These are phyloP conservation scores for Trametes maxima DNA, from an alignment of 768 basidiomycete species.

Conservation along the genomic window DNA sequence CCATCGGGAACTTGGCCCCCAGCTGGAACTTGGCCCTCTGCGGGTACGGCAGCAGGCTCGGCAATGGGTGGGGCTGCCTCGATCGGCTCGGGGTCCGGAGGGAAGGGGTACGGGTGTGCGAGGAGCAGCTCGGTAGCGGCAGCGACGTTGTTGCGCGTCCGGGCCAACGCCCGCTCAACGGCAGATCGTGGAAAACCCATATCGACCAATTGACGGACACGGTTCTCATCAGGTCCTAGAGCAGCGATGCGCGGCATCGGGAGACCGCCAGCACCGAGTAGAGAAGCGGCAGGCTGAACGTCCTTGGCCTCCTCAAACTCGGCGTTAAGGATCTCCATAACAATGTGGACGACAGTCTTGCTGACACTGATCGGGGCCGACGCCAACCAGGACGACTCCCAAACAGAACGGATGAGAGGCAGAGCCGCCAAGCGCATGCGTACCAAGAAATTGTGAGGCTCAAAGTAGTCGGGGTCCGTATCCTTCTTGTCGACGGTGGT, in stretches of 20 bases:
- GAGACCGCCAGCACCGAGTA: constrained; percentile 36
- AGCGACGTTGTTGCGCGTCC: constrained; percentile 86
- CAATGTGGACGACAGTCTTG: constrained; percentile 72
- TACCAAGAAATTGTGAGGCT: constrained; percentile 86
- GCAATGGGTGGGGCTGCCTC: constrained; percentile 31
- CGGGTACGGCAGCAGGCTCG: constrained; percentile 18
- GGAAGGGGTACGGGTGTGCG: constrained; percentile 76
- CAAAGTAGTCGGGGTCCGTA: constrained; percentile 77
- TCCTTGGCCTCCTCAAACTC: constrained; percentile 75
- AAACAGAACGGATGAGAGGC: constrained; percentile 68
- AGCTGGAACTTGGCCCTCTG: constrained; percentile 16
- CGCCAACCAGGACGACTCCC: constrained; percentile 84
- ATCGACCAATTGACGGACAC: constrained; percentile 83
- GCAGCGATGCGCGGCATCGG: constrained; percentile 37
- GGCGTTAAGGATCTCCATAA: constrained; percentile 79
- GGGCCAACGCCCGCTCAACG: constrained; percentile 79
- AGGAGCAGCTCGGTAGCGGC: constrained; percentile 89
- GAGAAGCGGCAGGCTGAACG: constrained; percentile 41
- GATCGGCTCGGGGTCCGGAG: constrained; percentile 60
- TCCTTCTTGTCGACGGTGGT: constrained; percentile 78
- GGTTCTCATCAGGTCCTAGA: constrained; percentile 67
- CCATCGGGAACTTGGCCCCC: neutral
- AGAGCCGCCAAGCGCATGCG: constrained; percentile 70
- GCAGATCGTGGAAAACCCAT: constrained; percentile 97
- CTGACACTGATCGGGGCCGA: constrained; percentile 74